Conservation (phyloP, 1,284 basidiomycete genomes). For the Grifola frondosa region DNA sequence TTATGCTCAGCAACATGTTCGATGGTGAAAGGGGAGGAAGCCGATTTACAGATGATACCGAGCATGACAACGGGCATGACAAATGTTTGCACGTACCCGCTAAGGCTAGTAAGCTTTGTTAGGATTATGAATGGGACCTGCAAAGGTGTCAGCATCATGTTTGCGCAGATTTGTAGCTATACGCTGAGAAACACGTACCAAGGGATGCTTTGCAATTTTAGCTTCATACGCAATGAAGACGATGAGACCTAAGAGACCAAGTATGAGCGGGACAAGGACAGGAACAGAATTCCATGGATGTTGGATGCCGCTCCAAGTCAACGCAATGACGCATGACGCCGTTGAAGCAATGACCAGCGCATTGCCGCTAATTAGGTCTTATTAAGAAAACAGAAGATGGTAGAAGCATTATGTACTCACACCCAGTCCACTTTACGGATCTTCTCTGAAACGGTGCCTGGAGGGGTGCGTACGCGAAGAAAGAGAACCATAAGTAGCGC, state of each 20-base stretch:
- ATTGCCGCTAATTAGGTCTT: slow-evolving; percentile 27
- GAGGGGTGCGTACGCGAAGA: slow-evolving; percentile 25
- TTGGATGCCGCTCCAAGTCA: slow-evolving; percentile 35
- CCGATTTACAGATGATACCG: slow-evolving; percentile 14
- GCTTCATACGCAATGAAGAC: slow-evolving; percentile 30
- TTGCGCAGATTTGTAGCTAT: neutral
- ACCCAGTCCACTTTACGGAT: slow-evolving; percentile 36
- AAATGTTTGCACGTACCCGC: slow-evolving; percentile 26
- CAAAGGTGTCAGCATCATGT: neutral
- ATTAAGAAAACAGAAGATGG: slow-evolving; percentile 1
- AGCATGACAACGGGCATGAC: slow-evolving; percentile 18
- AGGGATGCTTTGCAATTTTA: slow-evolving; percentile 24
- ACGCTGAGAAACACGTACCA: slow-evolving; percentile 19
- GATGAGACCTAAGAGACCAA: slow-evolving; percentile 23
- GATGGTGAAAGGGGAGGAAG: neutral
- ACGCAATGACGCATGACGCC: slow-evolving; percentile 25
- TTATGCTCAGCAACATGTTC: neutral
- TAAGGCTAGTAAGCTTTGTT: slow-evolving; percentile 31
- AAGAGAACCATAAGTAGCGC: slow-evolving; percentile 16
- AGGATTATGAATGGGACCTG: slow-evolving; percentile 32
- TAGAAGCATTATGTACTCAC: slow-evolving; percentile 16
- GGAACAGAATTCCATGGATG: slow-evolving; percentile 31
- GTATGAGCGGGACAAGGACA: slow-evolving; percentile 30
- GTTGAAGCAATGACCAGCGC: slow-evolving; percentile 30
- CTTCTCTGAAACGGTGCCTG: slow-evolving; percentile 28